A percentile compares a stretch with the other conserved stretches of the same genome.
Evolutionary conservation across 1,284 basidiomycete genomes (phyloP).

Genomic region (Ceraceosorus guamensis): DNA sequence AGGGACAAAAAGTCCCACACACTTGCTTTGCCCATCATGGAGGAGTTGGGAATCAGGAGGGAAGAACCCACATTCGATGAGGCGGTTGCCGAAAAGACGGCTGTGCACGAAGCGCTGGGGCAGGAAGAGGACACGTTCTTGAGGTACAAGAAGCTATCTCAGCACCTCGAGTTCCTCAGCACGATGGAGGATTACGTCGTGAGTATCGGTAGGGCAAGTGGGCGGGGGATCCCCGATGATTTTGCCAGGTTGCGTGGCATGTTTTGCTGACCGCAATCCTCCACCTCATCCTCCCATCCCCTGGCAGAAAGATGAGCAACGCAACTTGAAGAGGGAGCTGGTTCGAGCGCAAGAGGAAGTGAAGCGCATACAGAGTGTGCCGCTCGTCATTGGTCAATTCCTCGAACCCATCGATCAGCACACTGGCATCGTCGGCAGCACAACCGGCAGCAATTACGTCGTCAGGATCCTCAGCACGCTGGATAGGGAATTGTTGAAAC

Average conservation of each 20-base stretch:
- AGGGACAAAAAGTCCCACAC: not conserved
- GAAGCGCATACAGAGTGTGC: slow-evolving; percentile 97
- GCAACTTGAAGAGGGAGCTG: slow-evolving; percentile 93
- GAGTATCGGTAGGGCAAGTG: not conserved
- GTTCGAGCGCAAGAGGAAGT: slow-evolving; percentile 98
- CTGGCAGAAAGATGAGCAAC: slow-evolving; percentile 82
- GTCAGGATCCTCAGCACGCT: slow-evolving; percentile 95
- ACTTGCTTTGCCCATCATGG: slow-evolving; percentile 29
- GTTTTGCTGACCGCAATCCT: too few relatives aligned
- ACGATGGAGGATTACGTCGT: slow-evolving; percentile 64
- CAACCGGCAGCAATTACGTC: slow-evolving; percentile 97
- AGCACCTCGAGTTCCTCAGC: slow-evolving; percentile 47
- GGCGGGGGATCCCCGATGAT: too few relatives aligned
- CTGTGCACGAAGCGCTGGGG: slow-evolving; percentile 32
- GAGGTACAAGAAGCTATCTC: slow-evolving; percentile 47
- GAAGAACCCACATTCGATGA: slow-evolving; percentile 35
- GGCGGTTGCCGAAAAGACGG: slow-evolving; percentile 35
- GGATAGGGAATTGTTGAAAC: slow-evolving; percentile 93
- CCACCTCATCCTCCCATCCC: too few relatives aligned
- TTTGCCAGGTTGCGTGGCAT: too few relatives aligned
- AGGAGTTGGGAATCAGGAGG: slow-evolving; percentile 42
- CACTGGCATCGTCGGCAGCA: slow-evolving; percentile 94
- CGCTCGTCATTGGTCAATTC: slow-evolving; percentile 99
- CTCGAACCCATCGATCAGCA: slow-evolving; percentile 97
- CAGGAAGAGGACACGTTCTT: slow-evolving; percentile 43